These are phyloP conservation scores for Osmanthus fragrans DNA, from an alignment of 257 asterid genomes.

Conservation along the genomic window DNA sequence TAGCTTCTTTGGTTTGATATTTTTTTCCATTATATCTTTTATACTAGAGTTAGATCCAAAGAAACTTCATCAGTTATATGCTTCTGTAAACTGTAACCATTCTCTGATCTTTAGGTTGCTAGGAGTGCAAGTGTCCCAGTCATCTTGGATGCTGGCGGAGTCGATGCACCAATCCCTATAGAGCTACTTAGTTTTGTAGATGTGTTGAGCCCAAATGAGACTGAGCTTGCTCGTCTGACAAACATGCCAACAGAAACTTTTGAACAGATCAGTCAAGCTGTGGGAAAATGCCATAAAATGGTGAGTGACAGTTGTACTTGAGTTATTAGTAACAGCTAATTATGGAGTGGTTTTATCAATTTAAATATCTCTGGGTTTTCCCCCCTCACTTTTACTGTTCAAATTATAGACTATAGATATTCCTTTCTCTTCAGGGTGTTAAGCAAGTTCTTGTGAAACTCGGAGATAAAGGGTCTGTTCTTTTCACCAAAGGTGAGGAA, in stretches of 20 bases:
- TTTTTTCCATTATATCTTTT: background rate
- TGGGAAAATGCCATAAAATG: slow-evolving; percentile 67
- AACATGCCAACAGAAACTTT: slow-evolving; percentile 74
- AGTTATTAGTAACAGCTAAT: background rate
- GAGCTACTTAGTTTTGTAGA: slow-evolving; percentile 62
- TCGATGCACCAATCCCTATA: slow-evolving; percentile 72
- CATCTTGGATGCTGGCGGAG: slow-evolving; percentile 95
- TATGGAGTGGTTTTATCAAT: background rate
- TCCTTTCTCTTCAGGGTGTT: slow-evolving; percentile 63
- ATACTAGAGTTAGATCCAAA: background rate
- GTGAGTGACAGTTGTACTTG: slow-evolving; percentile 36
- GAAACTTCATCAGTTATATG: background rate
- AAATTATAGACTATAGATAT: background rate
- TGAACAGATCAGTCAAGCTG: slow-evolving; percentile 84
- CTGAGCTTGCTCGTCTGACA: slow-evolving; percentile 86
- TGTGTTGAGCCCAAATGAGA: slow-evolving; percentile 87
- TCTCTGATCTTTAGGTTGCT: slow-evolving; percentile 64
- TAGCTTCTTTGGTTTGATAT: background rate
- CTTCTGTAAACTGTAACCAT: slow-evolving; percentile 4
- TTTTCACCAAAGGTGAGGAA: slow-evolving; percentile 77
- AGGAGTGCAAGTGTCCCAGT: slow-evolving; percentile 71
- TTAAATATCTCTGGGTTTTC: background rate
- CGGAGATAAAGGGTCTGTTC: slow-evolving; percentile 80
- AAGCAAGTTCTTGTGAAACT: slow-evolving; percentile 89
- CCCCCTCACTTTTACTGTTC: background rate